Conservation (phyloP, 139 green algal species). For the Pycnococcus provasolii region DNA sequence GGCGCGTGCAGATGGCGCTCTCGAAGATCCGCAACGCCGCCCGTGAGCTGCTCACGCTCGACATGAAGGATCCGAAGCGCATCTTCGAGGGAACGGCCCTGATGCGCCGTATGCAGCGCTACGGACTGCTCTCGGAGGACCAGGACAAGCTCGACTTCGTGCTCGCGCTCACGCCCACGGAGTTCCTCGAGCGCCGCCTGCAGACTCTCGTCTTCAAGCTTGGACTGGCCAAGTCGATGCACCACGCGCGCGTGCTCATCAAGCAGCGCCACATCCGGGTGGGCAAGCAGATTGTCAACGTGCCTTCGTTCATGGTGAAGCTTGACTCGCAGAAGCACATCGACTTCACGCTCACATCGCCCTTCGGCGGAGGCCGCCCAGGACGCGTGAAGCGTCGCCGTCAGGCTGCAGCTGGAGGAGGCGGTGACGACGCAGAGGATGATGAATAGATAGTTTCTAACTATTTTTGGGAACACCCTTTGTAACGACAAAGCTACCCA, state of each 20-base stretch:
- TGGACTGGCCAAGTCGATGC: constrained; percentile 96
- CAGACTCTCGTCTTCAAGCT: constrained; percentile 99
- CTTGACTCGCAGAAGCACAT: constrained; percentile 99
- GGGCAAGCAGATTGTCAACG: constrained; percentile 99
- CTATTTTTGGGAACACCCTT: no score
- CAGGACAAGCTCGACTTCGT: constrained; percentile 99
- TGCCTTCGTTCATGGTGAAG: constrained; percentile 94
- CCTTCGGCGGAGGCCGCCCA: constrained; percentile 92
- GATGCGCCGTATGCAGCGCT: constrained; percentile 84
- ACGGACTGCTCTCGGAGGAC: constrained; percentile 85
- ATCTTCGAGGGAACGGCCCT: constrained; percentile 89
- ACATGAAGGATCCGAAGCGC: constrained; percentile 88
- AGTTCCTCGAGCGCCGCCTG: constrained; percentile 78
- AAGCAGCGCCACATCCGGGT: constrained; percentile 95
- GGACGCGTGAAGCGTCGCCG: constrained; percentile 83
- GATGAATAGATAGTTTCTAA: constrained; percentile 24
- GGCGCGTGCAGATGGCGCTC: constrained; percentile 86
- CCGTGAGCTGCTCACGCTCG: constrained; percentile 86
- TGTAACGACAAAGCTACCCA: no score
- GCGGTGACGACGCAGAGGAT: constrained; percentile 31
- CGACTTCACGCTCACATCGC: constrained; percentile 92
- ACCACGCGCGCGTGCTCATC: constrained; percentile 97
- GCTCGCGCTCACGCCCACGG: constrained; percentile 75
- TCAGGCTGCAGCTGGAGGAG: constrained; percentile 32
- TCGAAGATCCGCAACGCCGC: constrained; percentile 84